Conservation (phyloP, 2,329 filamentous ascomycete species). For the Gyromitra esculenta region DNA sequence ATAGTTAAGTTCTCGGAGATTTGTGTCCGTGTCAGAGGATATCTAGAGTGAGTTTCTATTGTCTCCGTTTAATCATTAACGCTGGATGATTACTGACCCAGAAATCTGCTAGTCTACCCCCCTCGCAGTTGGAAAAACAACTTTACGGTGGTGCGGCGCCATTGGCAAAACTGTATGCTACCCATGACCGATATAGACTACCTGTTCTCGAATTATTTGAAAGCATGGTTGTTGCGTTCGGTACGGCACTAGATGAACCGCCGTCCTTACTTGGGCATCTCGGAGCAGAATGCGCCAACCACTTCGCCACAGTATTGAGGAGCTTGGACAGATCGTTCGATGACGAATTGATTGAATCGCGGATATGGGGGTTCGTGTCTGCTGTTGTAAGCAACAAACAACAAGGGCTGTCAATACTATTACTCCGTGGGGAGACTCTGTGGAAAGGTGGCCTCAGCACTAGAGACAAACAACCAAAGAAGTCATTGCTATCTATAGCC, state of each 20-base stretch:
- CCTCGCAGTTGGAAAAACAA: conserved; percentile 76
- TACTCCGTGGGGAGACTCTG: conserved; percentile 87
- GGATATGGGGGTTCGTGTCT: conserved; percentile 86
- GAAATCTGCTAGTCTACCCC: conserved; percentile 60
- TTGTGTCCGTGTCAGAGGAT: conserved; percentile 75
- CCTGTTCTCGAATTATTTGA: conserved; percentile 76
- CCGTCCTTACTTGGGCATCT: conserved; percentile 94
- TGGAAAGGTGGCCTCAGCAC: conserved; percentile 61
- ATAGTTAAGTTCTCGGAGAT: conserved; percentile 74
- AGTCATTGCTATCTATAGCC: conserved; percentile 77
- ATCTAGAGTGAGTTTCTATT: conserved; percentile 65
- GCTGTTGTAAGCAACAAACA: conserved; percentile 88
- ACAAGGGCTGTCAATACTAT: conserved; percentile 93
- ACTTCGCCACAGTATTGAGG: conserved; percentile 81
- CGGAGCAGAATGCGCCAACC: conserved; percentile 81
- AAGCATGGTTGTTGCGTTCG: conserved; percentile 70
- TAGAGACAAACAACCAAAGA: conserved; percentile 59
- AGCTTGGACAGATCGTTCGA: conserved; percentile 79
- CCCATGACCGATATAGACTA: conserved; percentile 72
- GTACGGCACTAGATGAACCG: conserved; percentile 74
- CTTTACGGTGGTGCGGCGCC: conserved; percentile 83
- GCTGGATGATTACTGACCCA: conserved; percentile 33
- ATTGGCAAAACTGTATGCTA: conserved; percentile 78
- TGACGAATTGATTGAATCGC: conserved; percentile 71
- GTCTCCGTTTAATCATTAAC: background rate